phyloP scores from a whole-genome alignment of 2,329 filamentous ascomycete genomes.

The Ascochyta clinopodiicola region DNA sequence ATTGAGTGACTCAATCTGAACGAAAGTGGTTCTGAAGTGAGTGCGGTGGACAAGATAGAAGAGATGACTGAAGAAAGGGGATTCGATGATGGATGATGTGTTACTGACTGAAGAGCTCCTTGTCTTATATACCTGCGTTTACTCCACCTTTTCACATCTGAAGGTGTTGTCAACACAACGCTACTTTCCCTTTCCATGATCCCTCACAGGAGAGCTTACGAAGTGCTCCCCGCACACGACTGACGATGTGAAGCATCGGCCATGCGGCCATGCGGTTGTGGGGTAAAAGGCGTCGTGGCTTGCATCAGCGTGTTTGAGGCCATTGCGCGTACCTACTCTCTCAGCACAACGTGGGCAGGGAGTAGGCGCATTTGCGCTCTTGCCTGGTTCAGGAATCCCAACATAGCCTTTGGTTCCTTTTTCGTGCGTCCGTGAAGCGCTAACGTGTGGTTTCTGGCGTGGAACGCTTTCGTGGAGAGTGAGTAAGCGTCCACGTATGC shows the following conservation, averaged over 20 bases:
- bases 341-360: background rate
- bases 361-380: background rate
- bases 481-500: background rate
- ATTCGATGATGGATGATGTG: background rate
- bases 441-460: background rate
- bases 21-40: constrained; percentile 3
- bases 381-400: background rate
- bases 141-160: background rate
- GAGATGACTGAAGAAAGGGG: background rate
- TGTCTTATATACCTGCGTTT: background rate
- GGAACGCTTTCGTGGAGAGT: background rate
- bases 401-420: background rate
- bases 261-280: background rate
- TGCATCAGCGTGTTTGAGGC: background rate
- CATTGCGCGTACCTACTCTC: background rate
- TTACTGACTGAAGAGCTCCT: background rate
- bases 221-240: background rate
- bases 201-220: background rate
- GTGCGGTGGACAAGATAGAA: background rate
- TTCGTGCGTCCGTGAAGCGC: background rate
- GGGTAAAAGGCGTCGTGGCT: background rate
- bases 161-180: background rate
- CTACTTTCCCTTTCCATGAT: background rate
- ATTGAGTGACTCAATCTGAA: background rate
- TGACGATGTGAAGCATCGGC: background rate